Percentiles rank a stretch among this genome's conserved stretches.
Evolutionary conservation across 2,329 filamentous ascomycete genomes (phyloP).

Genomic region (Xylaria sp.): DNA sequence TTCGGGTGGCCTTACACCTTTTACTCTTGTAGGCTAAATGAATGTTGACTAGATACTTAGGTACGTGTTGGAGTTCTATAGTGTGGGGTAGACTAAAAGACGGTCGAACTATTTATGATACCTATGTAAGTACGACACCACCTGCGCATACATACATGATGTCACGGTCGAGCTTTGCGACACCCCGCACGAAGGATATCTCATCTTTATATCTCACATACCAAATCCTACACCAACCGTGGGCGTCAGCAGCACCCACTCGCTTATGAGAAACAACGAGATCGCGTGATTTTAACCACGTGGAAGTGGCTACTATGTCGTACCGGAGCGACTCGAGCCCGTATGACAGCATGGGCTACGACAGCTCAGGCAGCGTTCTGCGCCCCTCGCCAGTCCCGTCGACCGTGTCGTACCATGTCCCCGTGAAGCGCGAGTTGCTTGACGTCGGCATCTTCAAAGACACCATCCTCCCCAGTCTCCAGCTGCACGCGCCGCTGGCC

Average conservation of each 20-base stretch:
- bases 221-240: neutral
- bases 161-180: constrained; percentile 11
- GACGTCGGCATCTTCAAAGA: constrained; percentile 28
- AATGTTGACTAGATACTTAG: neutral
- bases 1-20: neutral
- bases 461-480: constrained; percentile 22
- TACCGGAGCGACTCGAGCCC: neutral
- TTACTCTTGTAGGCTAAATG: neutral
- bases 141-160: constrained; percentile 6
- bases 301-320: constrained; percentile 13
- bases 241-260: neutral
- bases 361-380: neutral
- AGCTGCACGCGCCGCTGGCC: constrained; percentile 22
- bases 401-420: constrained; percentile 16
- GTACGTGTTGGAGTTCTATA: neutral
- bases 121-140: too few species aligned
- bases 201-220: neutral
- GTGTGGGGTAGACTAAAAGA: constrained; percentile 13
- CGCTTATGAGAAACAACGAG: neutral
- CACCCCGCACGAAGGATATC: constrained; percentile 18
- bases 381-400: constrained; percentile 22
- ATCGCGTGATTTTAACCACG: neutral
- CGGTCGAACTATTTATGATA: neutral
- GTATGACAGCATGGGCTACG: neutral
- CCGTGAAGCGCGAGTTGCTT: constrained; percentile 18